A percentile compares a stretch with the other conserved stretches of the same genome.
Conservation (phyloP, 495 filamentous ascomycete species). For the Penicillium goetzii region DNA sequence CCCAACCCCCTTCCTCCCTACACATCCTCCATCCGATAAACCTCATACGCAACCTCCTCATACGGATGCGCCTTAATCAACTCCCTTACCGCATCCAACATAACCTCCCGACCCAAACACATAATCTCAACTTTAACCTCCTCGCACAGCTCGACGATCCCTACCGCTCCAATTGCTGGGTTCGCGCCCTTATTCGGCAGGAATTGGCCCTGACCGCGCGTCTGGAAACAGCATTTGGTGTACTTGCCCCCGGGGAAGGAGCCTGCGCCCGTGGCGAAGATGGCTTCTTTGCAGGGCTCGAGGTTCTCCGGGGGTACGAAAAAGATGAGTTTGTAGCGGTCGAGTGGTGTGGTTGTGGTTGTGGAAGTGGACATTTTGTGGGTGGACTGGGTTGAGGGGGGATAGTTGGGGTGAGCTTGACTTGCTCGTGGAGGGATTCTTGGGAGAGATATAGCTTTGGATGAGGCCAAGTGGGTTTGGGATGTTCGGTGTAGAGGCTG, state of each 20-base stretch:
- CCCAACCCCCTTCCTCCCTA: conserved; percentile 31
- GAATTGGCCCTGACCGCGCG: conserved; percentile 45
- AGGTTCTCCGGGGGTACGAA: conserved; percentile 46
- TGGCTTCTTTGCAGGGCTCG: conserved; percentile 50
- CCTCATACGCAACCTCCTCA: conserved; percentile 75
- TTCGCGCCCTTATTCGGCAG: conserved; percentile 43
- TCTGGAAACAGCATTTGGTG: conserved; percentile 46
- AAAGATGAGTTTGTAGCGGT: conserved; percentile 56
- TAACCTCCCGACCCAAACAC: conserved; percentile 54
- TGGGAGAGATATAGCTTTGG: not conserved
- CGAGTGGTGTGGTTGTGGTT: conserved; percentile 19
- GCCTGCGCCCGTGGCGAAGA: conserved; percentile 51
- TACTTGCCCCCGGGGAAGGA: conserved; percentile 50
- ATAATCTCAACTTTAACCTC: conserved; percentile 58
- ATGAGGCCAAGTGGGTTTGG: not conserved
- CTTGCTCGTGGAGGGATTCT: not conserved
- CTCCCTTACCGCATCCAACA: conserved; percentile 47
- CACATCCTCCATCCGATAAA: conserved; percentile 73
- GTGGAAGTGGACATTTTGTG: conserved; percentile 12
- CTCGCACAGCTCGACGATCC: conserved; percentile 50
- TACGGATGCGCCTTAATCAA: conserved; percentile 72
- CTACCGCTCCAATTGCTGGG: conserved; percentile 45
- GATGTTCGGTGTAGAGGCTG: not conserved
- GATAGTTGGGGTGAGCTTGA: not conserved
- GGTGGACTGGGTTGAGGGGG: not conserved